phyloP scores from a whole-genome alignment of 345 rosid species.

The Trapa bicornis region DNA sequence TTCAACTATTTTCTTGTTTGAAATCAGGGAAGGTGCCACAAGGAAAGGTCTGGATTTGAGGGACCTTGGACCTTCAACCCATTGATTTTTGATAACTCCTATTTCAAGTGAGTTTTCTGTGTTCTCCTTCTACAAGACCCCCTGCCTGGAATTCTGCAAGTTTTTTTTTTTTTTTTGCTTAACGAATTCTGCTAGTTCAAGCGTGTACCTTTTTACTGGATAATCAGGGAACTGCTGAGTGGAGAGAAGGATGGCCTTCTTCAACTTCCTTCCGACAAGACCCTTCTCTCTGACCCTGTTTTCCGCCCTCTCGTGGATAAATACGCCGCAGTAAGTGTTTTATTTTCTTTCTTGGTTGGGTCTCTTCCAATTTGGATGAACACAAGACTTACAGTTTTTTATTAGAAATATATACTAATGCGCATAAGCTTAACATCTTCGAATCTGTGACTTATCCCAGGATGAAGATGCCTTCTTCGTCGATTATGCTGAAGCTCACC shows the following conservation, averaged over 20 bases:
- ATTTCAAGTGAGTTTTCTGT: slow-evolving; percentile 52
- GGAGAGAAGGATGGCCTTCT: slow-evolving; percentile 83
- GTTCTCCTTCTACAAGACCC: not conserved
- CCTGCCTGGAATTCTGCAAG: not conserved
- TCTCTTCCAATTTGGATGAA: not conserved
- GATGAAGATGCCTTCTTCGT: slow-evolving; percentile 88
- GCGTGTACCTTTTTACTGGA: not conserved
- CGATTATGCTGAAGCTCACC: slow-evolving; percentile 69
- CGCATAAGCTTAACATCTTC: not conserved
- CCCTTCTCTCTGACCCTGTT: slow-evolving; percentile 65
- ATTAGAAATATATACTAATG: not conserved
- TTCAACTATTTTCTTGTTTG: not conserved
- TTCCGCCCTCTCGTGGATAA: slow-evolving; percentile 86
- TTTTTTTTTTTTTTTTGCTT: not conserved
- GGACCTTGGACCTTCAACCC: slow-evolving; percentile 92
- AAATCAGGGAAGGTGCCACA: slow-evolving; percentile 82
- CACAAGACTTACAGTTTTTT: not conserved
- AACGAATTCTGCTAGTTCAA: not conserved
- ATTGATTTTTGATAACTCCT: slow-evolving; percentile 78
- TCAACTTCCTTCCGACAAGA: slow-evolving; percentile 71
- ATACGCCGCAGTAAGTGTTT: slow-evolving; percentile 56
- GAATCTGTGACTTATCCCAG: slow-evolving; percentile 17
- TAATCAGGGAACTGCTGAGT: slow-evolving; percentile 58
- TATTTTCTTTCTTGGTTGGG: not conserved
- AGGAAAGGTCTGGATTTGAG: slow-evolving; percentile 94